Evolutionary conservation across 768 basidiomycete species (phyloP), one percentile per base, ranked within the genome.

Genomic region (Pleurotus giganteus): DNA sequence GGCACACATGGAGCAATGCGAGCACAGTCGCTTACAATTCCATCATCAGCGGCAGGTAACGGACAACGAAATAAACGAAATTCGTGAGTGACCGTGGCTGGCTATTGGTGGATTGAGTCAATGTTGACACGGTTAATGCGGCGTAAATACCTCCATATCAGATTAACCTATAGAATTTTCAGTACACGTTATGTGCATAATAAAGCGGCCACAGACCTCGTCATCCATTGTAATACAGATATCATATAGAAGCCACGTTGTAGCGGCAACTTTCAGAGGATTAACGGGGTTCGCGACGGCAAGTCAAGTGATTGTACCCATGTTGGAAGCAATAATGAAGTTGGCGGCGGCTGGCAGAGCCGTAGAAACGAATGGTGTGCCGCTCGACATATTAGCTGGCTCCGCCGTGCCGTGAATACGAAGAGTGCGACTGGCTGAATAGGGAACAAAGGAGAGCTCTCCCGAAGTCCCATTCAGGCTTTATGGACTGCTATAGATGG

Each of bases 81-180:
- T 57, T 57, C n/a, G 52, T 53, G n/a, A 53, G 26, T 9, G 42
- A 26, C 41, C 17, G 9, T 5, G 56, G 56, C 27, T 51, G 17
- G 23, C 56, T 57, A n/a, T 32, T 49, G 23, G n/a, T 11, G 15
- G 24, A 46, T 11, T 15, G 27, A n/a, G 24, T 27, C 12, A 29
- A 4, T 47, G 28, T 27, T 11, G 26, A 23, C 5, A 47, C 43
- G 1, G 6, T 3, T 17, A 23, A 15, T 23, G 1, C n/a, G n/a
- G n/a, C n/a, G n/a, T n/a, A n/a, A n/a, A n/a, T 23, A 57, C 56
- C 43, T 57, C 56, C 56, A 57, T 32, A 57, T 53, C 19, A 44
- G 32, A n/a, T 28, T n/a, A 9, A 57, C 47, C 39, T 41, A 17
- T 6, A 4, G 7, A 8, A 17, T 13, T 15, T 41, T n/a, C n/a